Base-by-base conservation (phyloP, 805 yeast genomes). In the Barnettozyma pratensis region DNA sequence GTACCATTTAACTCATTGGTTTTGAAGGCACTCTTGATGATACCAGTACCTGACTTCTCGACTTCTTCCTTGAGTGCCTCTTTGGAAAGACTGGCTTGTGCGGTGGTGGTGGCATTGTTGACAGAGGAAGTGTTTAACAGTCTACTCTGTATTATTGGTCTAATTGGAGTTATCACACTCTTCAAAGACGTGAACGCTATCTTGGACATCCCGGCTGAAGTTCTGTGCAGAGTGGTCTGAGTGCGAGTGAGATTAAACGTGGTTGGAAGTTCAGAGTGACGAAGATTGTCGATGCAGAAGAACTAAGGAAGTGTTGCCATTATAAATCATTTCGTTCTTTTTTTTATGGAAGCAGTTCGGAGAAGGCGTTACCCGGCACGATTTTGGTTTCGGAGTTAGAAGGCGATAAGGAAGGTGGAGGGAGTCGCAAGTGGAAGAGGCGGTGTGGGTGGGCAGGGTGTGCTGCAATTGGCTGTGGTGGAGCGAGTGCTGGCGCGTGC, bases 1-100 rank as follows among this genome's bases (percentile, higher is more conserved):
- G 85, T 74, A 45, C 94, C 95, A 58, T 71, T 70, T 11, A 68
- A 62, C 4, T 71, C 68, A 45, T 70, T 69, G 37, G 63, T 65
- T 44, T 63, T 60, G 53, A 70, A 72, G 1, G 75, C 74, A 54
- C 65, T 67, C 26, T 63, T 68, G 32, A 69, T 52, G 31, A 69
- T 68, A 7, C 60, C 57, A 2, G 65, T 56, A 41, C 61, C 65
- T 14, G 68, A 54, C 29, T 50, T 49, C 19, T 54, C 49, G 39
- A 46, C 37, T 10, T 42, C 53, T 39, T 51, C 44, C 6, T 54
- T 39, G 1, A n/a, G 31, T 19, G 36, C 10, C 11, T 42, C 51
- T 6, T 42, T 40, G 3, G 54, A 45, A 7, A 52, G 46, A 14
- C 52, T 47, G n/a, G 44, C 47, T 29, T 50, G 48, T 14, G 51